Base-by-base conservation (phyloP, 2,329 filamentous ascomycete species). In the Aspergillus versicolor region DNA sequence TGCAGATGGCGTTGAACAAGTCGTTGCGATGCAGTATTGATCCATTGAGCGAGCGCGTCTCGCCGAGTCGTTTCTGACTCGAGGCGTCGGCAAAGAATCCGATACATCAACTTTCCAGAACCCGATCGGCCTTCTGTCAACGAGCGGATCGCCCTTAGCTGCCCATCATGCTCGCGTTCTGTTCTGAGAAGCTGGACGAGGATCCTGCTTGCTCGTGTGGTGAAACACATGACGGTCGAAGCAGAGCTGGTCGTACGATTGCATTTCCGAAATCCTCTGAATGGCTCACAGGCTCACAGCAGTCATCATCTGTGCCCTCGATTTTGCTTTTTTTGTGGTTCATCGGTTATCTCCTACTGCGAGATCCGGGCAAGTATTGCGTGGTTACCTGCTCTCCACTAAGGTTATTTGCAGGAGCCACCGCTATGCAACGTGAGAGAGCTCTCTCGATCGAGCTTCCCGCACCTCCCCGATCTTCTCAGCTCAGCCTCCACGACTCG, bases 81-180 rank as follows among this genome's bases (percentile, higher is more conserved):
- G 43, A 34, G 19, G 17, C 22, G 43, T 21, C 22, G 32, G 37
- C 38, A 52, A 47, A 37, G 13, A 32, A 59, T 52, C 52, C 32
- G 60, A 63, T 58, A 54, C 55, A 55, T 62, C 63, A 55, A 8
- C 52, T 57, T 65, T 65, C 63, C 60, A 65, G 63, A 65, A 65
- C 54, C 57, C 48, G 52, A 64, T 64, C 62, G 32, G 37, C 57
- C 46, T 54, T 61, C 58, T 57, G 32, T 60, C 58, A 61, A 62
- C 58, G 58, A 65, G 60, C 52, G 24, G 45, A 53, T 45, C 41
- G 46, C 22, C 56, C 54, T 41, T 50, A 7, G 22, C 48, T 49
- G 56, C 22, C 21, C 24, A 50, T 50, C 21, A 17, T 38, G 41
- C 11, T 8, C 34, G 15, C 19, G 21, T 37, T 30, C 9, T 24